Evolutionary conservation across 495 filamentous ascomycete genomes (phyloP).

Genomic region (Diplogelasinospora grovesii): DNA sequence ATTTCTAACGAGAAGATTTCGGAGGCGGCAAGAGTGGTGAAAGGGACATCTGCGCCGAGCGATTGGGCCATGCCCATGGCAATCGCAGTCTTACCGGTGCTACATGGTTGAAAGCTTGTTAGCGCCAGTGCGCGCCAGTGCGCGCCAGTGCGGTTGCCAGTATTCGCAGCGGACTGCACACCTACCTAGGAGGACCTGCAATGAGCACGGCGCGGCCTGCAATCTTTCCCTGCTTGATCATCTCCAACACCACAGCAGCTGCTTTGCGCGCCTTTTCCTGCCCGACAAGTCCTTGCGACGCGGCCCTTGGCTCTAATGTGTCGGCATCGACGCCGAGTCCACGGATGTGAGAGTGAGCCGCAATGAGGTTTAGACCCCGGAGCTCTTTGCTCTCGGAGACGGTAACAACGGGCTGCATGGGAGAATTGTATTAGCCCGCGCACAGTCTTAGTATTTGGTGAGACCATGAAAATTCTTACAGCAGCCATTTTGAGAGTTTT

Average conservation of each 20-base stretch:
- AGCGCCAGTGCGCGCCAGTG: too few relatives aligned
- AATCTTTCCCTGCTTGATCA: constrained; percentile 98
- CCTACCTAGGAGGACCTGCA: constrained; percentile 78
- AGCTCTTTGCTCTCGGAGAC: constrained; percentile 92
- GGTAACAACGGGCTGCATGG: constrained; percentile 73
- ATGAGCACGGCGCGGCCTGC: constrained; percentile 92
- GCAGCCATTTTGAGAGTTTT: constrained; percentile 27
- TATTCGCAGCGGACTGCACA: background rate
- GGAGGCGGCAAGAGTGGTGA: constrained; percentile 89
- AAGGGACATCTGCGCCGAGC: constrained; percentile 86
- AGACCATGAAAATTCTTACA: constrained; percentile 15
- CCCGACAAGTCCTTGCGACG: constrained; percentile 95
- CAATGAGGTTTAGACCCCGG: constrained; percentile 90
- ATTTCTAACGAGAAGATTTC: constrained; percentile 99
- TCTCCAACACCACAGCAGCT: constrained; percentile 89
- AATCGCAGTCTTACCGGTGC: constrained; percentile 97
- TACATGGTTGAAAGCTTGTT: constrained; percentile 13
- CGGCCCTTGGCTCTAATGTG: constrained; percentile 73
- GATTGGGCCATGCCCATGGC: constrained; percentile 99
- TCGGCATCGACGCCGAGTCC: constrained; percentile 91
- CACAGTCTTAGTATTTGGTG: background rate
- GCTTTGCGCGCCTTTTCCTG: constrained; percentile 96
- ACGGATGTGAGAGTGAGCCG: constrained; percentile 95
- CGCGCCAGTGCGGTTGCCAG: too few relatives aligned
- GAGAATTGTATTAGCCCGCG: constrained; percentile 1